These are phyloP conservation scores for Larix kaempferi DNA, from an alignment of 75 land plant species.

Conservation along the genomic window DNA sequence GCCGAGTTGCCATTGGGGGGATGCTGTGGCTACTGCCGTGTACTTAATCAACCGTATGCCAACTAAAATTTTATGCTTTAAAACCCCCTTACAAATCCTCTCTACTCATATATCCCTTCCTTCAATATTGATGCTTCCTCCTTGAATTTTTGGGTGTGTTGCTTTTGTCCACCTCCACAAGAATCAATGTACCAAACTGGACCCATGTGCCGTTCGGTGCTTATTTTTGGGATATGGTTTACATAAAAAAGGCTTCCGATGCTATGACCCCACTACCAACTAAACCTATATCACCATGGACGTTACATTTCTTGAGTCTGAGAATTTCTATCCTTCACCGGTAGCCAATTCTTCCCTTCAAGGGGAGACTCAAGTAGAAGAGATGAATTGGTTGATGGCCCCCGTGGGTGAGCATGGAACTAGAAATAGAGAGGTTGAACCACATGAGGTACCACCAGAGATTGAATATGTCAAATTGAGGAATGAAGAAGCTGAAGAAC, in stretches of 20 bases:
- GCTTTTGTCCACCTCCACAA: background rate
- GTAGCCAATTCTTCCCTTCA: background rate
- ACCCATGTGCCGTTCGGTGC: background rate
- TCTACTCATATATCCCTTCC: background rate
- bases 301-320: background rate
- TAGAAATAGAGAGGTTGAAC: background rate
- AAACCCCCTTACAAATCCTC: slow-evolving; percentile 13
- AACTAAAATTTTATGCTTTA: background rate
- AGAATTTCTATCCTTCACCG: background rate
- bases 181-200: background rate
- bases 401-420: background rate
- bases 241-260: background rate
- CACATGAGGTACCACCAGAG: background rate
- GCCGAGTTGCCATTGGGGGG: slow-evolving; percentile 10
- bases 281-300: background rate
- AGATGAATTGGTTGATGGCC: background rate
- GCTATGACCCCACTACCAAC: background rate
- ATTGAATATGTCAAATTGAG: background rate
- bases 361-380: background rate
- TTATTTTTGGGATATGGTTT: background rate
- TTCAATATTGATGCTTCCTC: background rate
- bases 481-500: background rate
- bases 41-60: slow-evolving; percentile 20
- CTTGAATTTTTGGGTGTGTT: background rate
- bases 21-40: slow-evolving; percentile 11